Conservation (phyloP, 225 moss, liverwort and hornwort genomes). For the Asterella californica region DNA sequence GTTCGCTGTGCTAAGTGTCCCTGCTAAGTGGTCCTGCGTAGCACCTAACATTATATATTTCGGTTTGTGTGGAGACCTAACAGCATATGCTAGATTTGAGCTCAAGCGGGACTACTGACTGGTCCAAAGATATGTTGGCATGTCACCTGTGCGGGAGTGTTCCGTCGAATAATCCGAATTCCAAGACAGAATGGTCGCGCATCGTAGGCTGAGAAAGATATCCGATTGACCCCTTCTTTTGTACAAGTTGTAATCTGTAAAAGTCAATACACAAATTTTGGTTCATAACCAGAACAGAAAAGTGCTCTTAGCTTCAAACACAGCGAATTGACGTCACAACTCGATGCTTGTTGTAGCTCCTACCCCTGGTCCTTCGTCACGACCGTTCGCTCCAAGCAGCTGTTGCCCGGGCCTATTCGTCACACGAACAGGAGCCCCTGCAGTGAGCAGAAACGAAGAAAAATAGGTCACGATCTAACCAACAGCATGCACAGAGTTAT, state of each 20-base stretch:
- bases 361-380: constrained; percentile 94
- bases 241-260: constrained; percentile 65
- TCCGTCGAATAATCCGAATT: constrained; percentile 77
- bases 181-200: constrained; percentile 85
- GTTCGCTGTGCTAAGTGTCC: too few species aligned
- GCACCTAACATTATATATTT: too few species aligned
- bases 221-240: constrained; percentile 70
- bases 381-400: constrained; percentile 87
- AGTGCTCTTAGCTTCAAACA: neutral
- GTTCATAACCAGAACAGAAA: neutral
- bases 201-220: constrained; percentile 83
- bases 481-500: too few species aligned
- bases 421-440: constrained; percentile 81
- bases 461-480: neutral
- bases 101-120: too few species aligned
- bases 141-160: constrained; percentile 67
- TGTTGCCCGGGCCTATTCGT: constrained; percentile 94
- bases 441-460: neutral
- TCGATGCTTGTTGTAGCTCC: neutral
- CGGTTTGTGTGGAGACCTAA: too few species aligned
- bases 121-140: neutral
- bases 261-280: neutral
- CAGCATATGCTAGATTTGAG: too few species aligned
- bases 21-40: too few species aligned
- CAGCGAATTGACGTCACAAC: neutral